Evolutionary conservation across 2,329 filamentous ascomycete genomes (phyloP), one percentile per base, ranked within the genome.

Genomic region (Clarireedia hainanense): DNA sequence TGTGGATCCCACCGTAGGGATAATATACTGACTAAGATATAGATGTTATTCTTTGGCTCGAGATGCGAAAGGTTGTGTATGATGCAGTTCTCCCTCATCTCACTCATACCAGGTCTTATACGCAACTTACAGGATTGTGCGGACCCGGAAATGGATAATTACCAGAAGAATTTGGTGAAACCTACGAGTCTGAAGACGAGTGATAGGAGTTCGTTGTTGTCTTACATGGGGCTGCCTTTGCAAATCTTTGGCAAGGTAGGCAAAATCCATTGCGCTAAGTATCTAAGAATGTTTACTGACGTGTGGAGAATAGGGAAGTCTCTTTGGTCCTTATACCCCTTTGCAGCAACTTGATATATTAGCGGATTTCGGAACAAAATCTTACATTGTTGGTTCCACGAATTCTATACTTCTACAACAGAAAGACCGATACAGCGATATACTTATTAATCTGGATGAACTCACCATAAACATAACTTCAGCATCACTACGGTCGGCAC

Each of bases 41-140:
- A 96, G 91, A 97, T 97, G 88, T 84, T 99, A 53, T 97, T 99
- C 75, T 99, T 97, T 67, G 91, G 94, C 60, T 91, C 92, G n/a
- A 85, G 91, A 65, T 97, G 94, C 72, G 94, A 99, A 72, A 82
- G 88, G 61, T 76, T 99, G 63, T 99, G 94, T 80, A 95, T 97
- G 88, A 91, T 96, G 73, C 94, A 99, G 71, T 99, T 97, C 74
- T 94, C 92, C 45, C 80, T 99, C 47, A 86, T 99, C 64, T 96
- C 92, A 52, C 78, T 99, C 67, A 95, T 99, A 74, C 94, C 94
- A 47, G 91, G 91, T 58, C 81, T 99, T 56, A 85, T 97, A 67
- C 84, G 89, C 66, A 90, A 88, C 65, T 80, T 99, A n/a, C 86
- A 95, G 72, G 94, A 99, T 73, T 95, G 89, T 66, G 92, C 94